Evolutionary conservation across 305 asterid species (phyloP), one percentile per base, ranked within the genome.

Genomic region (Nicotiana rustica): DNA sequence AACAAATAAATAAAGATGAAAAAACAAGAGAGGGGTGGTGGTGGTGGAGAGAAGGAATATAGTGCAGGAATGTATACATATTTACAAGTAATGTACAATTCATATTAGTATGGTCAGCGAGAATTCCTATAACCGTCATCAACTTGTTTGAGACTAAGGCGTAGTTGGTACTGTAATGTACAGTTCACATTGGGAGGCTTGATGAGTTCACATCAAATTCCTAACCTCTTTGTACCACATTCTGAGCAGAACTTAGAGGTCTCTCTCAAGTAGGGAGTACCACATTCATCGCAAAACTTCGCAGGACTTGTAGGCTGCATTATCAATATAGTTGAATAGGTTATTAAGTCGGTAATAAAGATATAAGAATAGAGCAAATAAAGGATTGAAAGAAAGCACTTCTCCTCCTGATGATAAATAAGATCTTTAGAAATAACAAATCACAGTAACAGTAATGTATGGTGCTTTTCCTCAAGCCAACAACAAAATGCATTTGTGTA

Each of bases 221-320:
- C 97, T 85, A 93, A 88, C 87, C 97, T 93, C 90, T 90, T 93
- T 6, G 91, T 88, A 79, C 97, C 98, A 86, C 98, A 96, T 83
- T 92, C 92, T 17, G 98, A 89, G 90, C 98, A 96, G 89, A 90
- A 96, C 89, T 96, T 96, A 4, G 98, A 94, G 64, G 95, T 89
- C 77, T 92, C 97, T 86, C 94, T 90, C 81, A 91, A 83, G 89
- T 91, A 93, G 21, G 94, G 94, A 86, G 86, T 78, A 75, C 98
- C 99, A 66, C 98, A 96, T 90, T 91, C 93, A 77, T 94, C 97
- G 35, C 98, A 96, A 38, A 83, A 96, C 91, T 96, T 96, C 36
- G 99, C 98, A 73, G 95, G 99, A 84, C 94, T 88, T 6, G 94
- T 79, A 79, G 96, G 92, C 99, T 95, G 92, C 66, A 76, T 15